A percentile compares a stretch with the other conserved stretches of the same genome.
These are phyloP conservation scores for Metschnikowia similis DNA, from an alignment of 805 yeast species.

Conservation along the genomic window DNA sequence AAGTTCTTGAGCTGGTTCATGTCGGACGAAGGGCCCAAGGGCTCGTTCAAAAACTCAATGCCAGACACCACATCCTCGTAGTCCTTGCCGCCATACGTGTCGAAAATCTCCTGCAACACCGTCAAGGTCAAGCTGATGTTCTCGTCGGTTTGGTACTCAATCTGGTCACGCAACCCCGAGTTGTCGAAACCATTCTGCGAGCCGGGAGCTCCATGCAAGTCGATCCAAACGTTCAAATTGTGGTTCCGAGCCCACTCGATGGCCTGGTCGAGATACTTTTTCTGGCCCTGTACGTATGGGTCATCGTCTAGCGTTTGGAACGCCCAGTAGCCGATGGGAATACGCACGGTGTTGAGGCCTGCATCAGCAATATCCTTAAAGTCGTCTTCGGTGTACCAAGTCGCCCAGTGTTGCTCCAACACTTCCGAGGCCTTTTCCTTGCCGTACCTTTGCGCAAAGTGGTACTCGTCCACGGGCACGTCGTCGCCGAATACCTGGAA, in stretches of 20 bases:
- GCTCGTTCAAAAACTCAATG: conserved; percentile 85
- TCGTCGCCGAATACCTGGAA: conserved; percentile 50
- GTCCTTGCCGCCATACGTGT: conserved; percentile 58
- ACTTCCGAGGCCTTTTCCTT: conserved; percentile 43
- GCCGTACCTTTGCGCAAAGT: conserved; percentile 59
- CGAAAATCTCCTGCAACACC: conserved; percentile 51
- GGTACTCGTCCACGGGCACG: conserved; percentile 82
- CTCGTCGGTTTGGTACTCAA: conserved; percentile 14
- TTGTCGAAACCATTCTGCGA: conserved; percentile 96
- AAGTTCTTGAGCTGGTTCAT: conserved; percentile 55
- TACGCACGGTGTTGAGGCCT: conserved; percentile 82
- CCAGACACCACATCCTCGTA: conserved; percentile 76
- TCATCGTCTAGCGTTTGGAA: conserved; percentile 57
- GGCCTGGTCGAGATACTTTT: conserved; percentile 67
- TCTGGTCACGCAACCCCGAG: conserved; percentile 72
- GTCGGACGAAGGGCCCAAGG: conserved; percentile 68
- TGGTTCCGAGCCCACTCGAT: conserved; percentile 65
- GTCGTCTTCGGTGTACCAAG: conserved; percentile 73
- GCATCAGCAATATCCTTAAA: conserved; percentile 51
- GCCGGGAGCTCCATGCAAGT: conserved; percentile 95
- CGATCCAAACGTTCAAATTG: conserved; percentile 78
- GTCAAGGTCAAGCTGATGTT: conserved; percentile 41
- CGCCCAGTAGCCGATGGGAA: conserved; percentile 97
- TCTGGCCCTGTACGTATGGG: conserved; percentile 86
- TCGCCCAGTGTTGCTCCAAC: conserved; percentile 68